These are phyloP conservation scores for Globisporangium paddicum DNA, from an alignment of 352 stramenopile species.

Conservation along the genomic window DNA sequence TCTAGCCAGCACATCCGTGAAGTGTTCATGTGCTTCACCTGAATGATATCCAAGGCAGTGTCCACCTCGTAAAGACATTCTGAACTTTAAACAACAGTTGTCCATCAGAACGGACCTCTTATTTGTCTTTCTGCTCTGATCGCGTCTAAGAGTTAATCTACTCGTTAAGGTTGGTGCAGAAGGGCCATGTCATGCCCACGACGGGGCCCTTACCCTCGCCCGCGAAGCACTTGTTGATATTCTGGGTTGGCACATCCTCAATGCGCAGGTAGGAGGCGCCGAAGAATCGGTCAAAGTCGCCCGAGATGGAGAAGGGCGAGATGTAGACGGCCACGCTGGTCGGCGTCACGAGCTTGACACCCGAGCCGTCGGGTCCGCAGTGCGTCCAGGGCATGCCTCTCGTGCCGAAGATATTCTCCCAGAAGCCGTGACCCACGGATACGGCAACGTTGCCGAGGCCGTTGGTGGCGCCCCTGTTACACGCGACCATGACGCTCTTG, in stretches of 20 bases:
- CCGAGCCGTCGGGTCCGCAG: not conserved
- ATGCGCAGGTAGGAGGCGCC: not conserved
- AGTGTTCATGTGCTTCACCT: too few species aligned
- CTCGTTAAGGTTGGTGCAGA: not conserved
- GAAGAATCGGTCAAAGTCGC: slow-evolving; percentile 1
- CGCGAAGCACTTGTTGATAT: not conserved
- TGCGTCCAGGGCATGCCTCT: not conserved
- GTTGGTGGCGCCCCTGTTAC: not conserved
- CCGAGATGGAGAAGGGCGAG: slow-evolving; percentile 1
- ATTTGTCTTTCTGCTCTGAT: too few species aligned
- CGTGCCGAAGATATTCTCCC: not conserved
- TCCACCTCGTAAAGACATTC: too few species aligned
- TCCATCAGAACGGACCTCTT: too few species aligned
- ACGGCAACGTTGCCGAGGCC: not conserved
- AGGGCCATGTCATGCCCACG: not conserved
- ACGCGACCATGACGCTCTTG: not conserved
- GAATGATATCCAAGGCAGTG: too few species aligned
- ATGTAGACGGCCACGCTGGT: not conserved
- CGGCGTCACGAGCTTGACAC: not conserved
- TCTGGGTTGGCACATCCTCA: not conserved
- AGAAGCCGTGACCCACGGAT: not conserved
- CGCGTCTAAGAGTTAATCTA: too few species aligned
- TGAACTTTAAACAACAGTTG: too few species aligned
- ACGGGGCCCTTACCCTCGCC: not conserved
- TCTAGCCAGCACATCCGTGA: too few species aligned